A percentile compares a stretch with the other conserved stretches of the same genome.
phyloP scores from a whole-genome alignment of 345 rosid species.

The Populus nigra region DNA sequence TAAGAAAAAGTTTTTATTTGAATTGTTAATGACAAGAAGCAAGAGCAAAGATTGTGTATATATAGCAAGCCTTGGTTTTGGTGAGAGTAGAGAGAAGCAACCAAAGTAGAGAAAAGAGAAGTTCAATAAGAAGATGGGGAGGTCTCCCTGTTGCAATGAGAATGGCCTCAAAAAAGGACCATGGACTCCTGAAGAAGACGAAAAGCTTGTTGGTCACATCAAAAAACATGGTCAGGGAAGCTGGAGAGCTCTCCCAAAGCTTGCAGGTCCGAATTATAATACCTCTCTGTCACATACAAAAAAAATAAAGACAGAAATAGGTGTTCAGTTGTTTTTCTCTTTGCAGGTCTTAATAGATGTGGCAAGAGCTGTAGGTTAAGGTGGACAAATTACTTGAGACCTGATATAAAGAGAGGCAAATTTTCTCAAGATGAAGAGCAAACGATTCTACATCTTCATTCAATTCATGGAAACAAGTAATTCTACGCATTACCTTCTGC shows the following conservation, averaged over 20 bases:
- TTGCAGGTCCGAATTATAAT: conserved; percentile 46
- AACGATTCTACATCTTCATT: conserved; percentile 72
- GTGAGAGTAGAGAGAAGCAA: conserved; percentile 23
- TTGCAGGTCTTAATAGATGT: conserved; percentile 69
- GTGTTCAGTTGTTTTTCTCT: background rate
- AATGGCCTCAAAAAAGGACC: conserved; percentile 93
- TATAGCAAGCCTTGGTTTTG: conserved; percentile 25
- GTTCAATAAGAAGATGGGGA: conserved; percentile 53
- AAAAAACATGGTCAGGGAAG: conserved; percentile 84
- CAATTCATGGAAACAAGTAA: conserved; percentile 78
- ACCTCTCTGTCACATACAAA: background rate
- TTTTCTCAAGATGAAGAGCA: conserved; percentile 77
- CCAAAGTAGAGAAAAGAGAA: background rate
- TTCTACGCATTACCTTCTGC: background rate
- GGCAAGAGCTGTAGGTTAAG: conserved; percentile 84
- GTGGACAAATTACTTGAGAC: conserved; percentile 80
- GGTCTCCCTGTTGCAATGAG: conserved; percentile 84
- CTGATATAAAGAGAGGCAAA: conserved; percentile 78
- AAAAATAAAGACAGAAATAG: background rate
- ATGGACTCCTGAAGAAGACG: conserved; percentile 95
- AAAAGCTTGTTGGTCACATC: conserved; percentile 66
- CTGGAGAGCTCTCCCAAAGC: conserved; percentile 92
- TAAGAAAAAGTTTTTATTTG: conserved; percentile 16
- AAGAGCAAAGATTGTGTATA: conserved; percentile 23
- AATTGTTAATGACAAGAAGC: conserved; percentile 9